Conservation (phyloP, 805 yeast species). For the Komagataella phaffii region DNA sequence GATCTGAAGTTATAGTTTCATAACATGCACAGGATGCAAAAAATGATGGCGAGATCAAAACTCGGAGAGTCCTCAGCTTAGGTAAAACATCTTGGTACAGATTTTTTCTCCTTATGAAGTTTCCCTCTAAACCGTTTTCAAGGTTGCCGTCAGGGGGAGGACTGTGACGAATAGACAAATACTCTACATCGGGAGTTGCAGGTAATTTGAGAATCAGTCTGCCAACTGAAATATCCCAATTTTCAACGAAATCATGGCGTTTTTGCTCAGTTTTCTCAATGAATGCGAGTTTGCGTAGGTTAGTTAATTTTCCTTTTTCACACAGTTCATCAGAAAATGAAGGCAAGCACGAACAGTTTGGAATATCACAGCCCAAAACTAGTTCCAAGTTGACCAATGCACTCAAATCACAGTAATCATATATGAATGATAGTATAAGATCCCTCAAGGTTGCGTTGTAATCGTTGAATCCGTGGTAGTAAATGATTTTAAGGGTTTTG, state of each 20-base stretch:
- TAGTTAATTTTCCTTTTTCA: conserved; percentile 17
- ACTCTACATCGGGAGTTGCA: conserved; percentile 8
- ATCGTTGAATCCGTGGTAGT: conserved; percentile 31
- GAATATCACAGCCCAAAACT: conserved; percentile 37
- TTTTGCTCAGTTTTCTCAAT: conserved; percentile 17
- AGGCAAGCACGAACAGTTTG: conserved; percentile 29
- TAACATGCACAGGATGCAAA: conserved; percentile 50
- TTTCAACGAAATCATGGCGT: conserved; percentile 34
- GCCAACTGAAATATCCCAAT: conserved; percentile 38
- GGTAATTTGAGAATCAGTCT: conserved; percentile 25
- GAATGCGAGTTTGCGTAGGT: conserved; percentile 22
- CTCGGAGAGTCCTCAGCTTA: conserved; percentile 22
- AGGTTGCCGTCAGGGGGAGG: conserved; percentile 46
- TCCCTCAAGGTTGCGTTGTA: conserved; percentile 20
- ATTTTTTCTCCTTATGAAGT: conserved; percentile 44
- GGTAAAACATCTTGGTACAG: conserved; percentile 39
- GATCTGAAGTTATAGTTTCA: conserved; percentile 55
- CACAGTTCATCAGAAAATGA: conserved; percentile 22
- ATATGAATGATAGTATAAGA: conserved; percentile 16
- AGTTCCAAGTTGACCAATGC: conserved; percentile 31
- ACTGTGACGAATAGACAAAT: conserved; percentile 39
- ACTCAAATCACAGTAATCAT: conserved; percentile 15
- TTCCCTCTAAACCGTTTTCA: conserved; percentile 62
- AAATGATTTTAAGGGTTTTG: conserved; percentile 23
- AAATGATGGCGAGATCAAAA: conserved; percentile 43